Conservation (phyloP, 139 green algal genomes). For the Chlorella sp. region DNA sequence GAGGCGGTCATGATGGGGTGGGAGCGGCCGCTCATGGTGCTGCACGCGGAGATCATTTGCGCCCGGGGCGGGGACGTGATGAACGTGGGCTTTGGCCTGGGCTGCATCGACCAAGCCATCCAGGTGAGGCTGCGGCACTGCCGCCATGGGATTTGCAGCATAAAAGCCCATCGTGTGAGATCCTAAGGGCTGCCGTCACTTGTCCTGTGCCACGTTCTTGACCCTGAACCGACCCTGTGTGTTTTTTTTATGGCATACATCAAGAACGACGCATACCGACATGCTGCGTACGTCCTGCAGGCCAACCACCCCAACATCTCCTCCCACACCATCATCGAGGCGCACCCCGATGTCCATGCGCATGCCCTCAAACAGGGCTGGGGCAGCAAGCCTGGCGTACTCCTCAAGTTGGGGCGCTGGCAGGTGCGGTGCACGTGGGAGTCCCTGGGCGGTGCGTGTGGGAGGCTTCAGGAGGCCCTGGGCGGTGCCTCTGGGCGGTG, state of each 20-base stretch:
- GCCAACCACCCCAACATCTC: constrained; percentile 13
- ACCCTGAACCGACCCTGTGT: too few species aligned
- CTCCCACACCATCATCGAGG: constrained; percentile 92
- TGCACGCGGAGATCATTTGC: constrained; percentile 76
- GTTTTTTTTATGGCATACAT: too few species aligned
- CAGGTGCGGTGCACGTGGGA: constrained; percentile 50
- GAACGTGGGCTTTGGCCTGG: constrained; percentile 97
- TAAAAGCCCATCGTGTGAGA: too few species aligned
- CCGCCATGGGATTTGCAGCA: too few species aligned
- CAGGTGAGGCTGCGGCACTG: too few species aligned
- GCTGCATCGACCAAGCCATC: constrained; percentile 80
- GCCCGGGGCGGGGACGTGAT: constrained; percentile 57
- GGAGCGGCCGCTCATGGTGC: constrained; percentile 89
- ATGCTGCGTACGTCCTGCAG: constrained; percentile 11
- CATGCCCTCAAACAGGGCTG: constrained; percentile 73
- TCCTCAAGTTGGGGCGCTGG: constrained; percentile 83
- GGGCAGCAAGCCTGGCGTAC: constrained; percentile 65
- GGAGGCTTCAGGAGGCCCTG: too few species aligned
- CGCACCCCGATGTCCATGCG: constrained; percentile 81
- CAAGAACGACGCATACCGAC: too few species aligned
- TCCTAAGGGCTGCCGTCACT: too few species aligned
- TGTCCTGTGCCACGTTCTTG: too few species aligned
- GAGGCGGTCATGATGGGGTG: constrained; percentile 98
- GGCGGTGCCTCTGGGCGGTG: too few species aligned
- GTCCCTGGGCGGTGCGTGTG: too few species aligned